A percentile compares a stretch with the other conserved stretches of the same genome.
Evolutionary conservation across 768 basidiomycete genomes (phyloP).

Genomic region (Cystobasidium ongulense): DNA sequence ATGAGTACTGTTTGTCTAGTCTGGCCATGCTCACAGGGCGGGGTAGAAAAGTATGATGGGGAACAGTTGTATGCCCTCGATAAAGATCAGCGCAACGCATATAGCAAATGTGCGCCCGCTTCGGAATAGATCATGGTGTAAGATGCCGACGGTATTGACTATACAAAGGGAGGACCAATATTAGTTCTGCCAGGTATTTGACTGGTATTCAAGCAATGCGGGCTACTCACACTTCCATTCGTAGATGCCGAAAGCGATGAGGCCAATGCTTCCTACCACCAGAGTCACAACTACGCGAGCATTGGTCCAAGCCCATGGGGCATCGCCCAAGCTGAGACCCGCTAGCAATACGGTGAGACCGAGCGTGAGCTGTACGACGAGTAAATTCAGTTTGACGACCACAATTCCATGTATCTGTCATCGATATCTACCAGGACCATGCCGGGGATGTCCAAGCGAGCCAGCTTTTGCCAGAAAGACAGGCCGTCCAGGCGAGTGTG

Average conservation of each 20-base stretch:
- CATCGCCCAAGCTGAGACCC: not conserved
- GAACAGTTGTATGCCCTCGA: not conserved
- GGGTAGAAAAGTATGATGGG: not conserved
- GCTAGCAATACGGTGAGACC: not conserved
- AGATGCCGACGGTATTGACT: not conserved
- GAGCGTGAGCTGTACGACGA: not conserved
- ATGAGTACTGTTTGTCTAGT: not conserved
- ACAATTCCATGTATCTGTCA: not conserved
- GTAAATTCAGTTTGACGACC: not conserved
- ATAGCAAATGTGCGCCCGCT: not conserved
- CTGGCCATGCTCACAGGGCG: not conserved
- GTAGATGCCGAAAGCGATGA: not conserved
- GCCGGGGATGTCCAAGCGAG: not conserved
- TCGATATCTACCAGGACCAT: not conserved
- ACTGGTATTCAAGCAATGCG: not conserved
- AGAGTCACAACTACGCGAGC: not conserved
- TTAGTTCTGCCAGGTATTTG: not conserved
- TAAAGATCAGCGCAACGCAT: not conserved
- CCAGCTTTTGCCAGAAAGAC: not conserved
- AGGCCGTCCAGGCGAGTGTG: not conserved
- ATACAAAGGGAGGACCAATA: not conserved
- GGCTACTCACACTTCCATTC: not conserved
- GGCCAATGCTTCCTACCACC: not conserved
- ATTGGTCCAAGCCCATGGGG: not conserved
- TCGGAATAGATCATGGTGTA: not conserved